phyloP scores from a whole-genome alignment of 495 filamentous ascomycete species.

The Podospora bellae-mahoneyi region DNA sequence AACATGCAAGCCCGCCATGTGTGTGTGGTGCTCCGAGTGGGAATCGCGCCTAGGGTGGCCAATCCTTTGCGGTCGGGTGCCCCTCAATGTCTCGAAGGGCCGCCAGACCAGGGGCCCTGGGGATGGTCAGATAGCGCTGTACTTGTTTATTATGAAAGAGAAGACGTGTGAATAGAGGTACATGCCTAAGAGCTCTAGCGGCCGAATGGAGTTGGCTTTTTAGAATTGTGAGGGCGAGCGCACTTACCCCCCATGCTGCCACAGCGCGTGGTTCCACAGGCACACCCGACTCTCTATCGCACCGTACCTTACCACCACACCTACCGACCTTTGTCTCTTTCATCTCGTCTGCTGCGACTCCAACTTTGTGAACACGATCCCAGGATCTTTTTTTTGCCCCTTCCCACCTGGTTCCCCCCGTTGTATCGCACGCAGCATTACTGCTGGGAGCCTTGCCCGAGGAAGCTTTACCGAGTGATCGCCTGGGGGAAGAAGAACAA shows the following conservation, averaged over 20 bases:
- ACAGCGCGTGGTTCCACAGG: constrained; percentile 14
- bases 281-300: constrained; percentile 17
- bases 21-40: constrained; percentile 10
- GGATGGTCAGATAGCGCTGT: background rate
- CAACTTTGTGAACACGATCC: background rate
- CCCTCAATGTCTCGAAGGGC: constrained; percentile 7
- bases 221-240: constrained; percentile 8
- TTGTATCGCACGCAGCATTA: background rate
- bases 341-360: background rate
- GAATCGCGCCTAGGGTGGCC: constrained; percentile 10
- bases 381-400: background rate
- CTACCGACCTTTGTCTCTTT: background rate
- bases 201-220: background rate
- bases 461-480: background rate
- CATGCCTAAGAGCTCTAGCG: background rate
- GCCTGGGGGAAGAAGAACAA: background rate
- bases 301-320: constrained; percentile 1
- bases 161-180: background rate
- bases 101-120: background rate
- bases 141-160: background rate
- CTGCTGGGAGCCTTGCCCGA: background rate
- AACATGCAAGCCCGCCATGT: constrained; percentile 11
- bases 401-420: background rate
- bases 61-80: constrained; percentile 1
- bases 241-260: constrained; percentile 12